Conservation (phyloP, 805 yeast genomes). For the Ogataea methanolica region DNA sequence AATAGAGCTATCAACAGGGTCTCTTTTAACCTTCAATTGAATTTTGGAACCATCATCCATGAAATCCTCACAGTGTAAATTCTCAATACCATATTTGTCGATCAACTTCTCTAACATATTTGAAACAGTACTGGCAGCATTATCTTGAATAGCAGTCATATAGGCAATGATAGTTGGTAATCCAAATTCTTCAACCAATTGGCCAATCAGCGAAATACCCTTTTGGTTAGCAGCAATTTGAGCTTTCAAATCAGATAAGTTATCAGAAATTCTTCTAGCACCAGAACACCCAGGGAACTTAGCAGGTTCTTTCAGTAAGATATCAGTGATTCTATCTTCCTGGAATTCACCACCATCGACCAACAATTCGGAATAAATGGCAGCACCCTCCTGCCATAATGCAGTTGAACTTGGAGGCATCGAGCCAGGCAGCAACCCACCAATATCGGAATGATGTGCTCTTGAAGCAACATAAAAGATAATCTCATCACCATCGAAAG, state of each 20-base stretch:
- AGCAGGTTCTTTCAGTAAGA: conserved; percentile 71
- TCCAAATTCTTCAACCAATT: conserved; percentile 60
- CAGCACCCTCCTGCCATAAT: conserved; percentile 87
- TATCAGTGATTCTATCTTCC: conserved; percentile 57
- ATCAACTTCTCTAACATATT: conserved; percentile 42
- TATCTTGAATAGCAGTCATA: conserved; percentile 78
- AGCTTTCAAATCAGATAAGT: conserved; percentile 78
- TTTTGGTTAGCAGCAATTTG: conserved; percentile 86
- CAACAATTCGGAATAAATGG: conserved; percentile 71
- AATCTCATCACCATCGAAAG: conserved; percentile 56
- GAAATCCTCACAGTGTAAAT: conserved; percentile 52
- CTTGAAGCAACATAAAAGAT: conserved; percentile 89
- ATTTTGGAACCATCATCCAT: conserved; percentile 83
- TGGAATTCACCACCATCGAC: conserved; percentile 72
- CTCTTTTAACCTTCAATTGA: conserved; percentile 44
- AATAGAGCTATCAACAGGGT: conserved; percentile 46
- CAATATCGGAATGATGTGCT: conserved; percentile 96
- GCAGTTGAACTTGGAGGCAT: conserved; percentile 91
- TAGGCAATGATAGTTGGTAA: conserved; percentile 57
- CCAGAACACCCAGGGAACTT: conserved; percentile 85
- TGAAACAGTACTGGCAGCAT: conserved; percentile 72
- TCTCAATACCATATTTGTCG: conserved; percentile 34
- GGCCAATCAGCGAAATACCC: conserved; percentile 64
- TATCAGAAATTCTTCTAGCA: conserved; percentile 77
- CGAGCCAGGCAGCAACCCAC: conserved; percentile 87